Percentiles rank a stretch among this genome's conserved stretches.
Evolutionary conservation across 305 asterid species (phyloP).

Genomic region (Solanum hybrid): DNA sequence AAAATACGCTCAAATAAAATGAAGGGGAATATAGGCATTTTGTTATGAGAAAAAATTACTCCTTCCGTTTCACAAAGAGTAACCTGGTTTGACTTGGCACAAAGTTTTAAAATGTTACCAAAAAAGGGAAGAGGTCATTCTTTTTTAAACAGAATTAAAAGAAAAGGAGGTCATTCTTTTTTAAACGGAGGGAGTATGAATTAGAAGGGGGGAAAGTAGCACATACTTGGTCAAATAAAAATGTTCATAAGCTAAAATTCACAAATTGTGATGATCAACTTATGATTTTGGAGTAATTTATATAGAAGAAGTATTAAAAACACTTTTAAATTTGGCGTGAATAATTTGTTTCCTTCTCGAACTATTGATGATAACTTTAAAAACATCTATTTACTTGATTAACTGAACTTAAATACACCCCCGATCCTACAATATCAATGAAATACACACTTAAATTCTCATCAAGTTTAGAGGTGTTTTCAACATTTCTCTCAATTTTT

Average conservation of each 20-base stretch:
- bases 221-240: not conserved
- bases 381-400: too few relatives aligned
- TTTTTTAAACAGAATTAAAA: too few relatives aligned
- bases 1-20: not conserved
- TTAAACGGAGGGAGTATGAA: too few relatives aligned
- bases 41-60: not conserved
- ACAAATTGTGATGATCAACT: not conserved
- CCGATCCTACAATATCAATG: not conserved
- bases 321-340: too few relatives aligned
- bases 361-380: not conserved
- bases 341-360: too few relatives aligned
- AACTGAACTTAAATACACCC: not conserved
- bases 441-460: too few relatives aligned
- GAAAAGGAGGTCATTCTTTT: too few relatives aligned
- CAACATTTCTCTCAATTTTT: not conserved
- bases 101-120: too few relatives aligned
- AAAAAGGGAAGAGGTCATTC: too few relatives aligned
- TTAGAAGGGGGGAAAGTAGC: not conserved
- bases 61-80: too few relatives aligned
- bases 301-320: too few relatives aligned
- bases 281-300: not conserved
- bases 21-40: not conserved
- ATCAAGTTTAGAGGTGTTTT: not conserved
- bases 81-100: too few relatives aligned
- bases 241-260: not conserved